Evolutionary conservation across 345 rosid genomes (phyloP), one percentile per base, ranked within the genome.

Genomic region (Moricandia moricandioides): DNA sequence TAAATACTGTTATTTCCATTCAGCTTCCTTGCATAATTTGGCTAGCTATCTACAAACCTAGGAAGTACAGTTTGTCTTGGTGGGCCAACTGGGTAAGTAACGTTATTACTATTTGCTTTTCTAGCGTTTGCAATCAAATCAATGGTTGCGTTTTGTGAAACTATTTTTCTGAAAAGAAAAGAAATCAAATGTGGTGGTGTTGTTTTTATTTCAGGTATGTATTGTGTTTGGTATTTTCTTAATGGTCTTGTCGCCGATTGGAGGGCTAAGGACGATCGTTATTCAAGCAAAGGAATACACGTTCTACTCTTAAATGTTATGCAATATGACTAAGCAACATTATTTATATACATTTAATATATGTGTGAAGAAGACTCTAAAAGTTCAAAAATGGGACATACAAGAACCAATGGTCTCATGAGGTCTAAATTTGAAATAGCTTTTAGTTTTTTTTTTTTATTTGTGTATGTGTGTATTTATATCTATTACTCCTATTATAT

Each of bases 1-100:
- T 40, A 18, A 54, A 39, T 26, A 2, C 59, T 33, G 0, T 45
- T 21, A 0, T 49, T 29, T 33, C 12, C 14, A 0, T 65, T 35
- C 63, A 91, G 97, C 89, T 91, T 6, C 97, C 97, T 51, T 88
- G 93, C 81, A 60, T 89, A 54, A 91, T 89, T 66, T 91, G 96
- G 96, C 83, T 91, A 39, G 82, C 88, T 13, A 75, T 91, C 76
- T 77, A 84, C 82, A 91, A 91, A 77, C 96, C 96, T 4, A 89
- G 16, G 83, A 84, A 52, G 79, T 91, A 76, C 65, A 11, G 96
- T 72, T 70, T 84, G 16, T 89, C 97, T 65, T 91, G 97, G 97
- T 77, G 71, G 35, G 30, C 85, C 54, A 89, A 89, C 67, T 89
- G 93, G 90, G 97, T 89, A 85, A 71, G 85, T 67, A 37, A 30